Base-by-base conservation (phyloP, 2,329 filamentous ascomycete species). In the Trichoderma afroharzianum region DNA sequence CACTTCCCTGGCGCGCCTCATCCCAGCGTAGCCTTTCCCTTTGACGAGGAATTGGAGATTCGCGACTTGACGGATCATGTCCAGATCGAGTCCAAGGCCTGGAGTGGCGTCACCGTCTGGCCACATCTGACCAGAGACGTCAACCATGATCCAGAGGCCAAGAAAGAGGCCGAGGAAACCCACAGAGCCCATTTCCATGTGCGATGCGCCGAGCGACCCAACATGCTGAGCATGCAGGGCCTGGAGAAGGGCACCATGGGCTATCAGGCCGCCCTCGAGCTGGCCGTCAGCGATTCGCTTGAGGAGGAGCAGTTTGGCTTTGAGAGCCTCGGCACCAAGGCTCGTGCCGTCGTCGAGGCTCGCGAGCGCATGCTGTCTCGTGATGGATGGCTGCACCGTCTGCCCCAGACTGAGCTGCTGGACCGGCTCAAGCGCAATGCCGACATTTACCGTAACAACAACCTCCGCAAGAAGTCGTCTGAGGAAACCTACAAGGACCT, bases 201-300 rank as follows among this genome's bases (percentile, higher is more conserved):
- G 53, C 84, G 86, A 70, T 88, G 87, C 74, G 84, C 86, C 61
- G 90, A 92, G 77, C 82, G 88, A 26, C 91, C 91, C 53, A 91
- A 87, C 78, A 93, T 93, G 91, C 84, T 93, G 72, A 91, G 89
- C 82, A 90, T 91, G 83, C 89, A 91, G 74, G 91, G 91, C 3
- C 80, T 91, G 36, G 91, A 93, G 78, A 90, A 90, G 78, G 91
- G 91, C 55, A 92, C 90, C 21, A 84, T 92, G 77, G 91, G 91
- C 68, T 92, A 89, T 78, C 86, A 88, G 74, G 89, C 91, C 26
- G 91, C 91, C 8, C 82, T 93, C 43, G 90, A 93, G 77, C 79
- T 92, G 43, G 84, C 86, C 26, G 87, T 90, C 18, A 87, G 90
- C 24, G 91, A 93, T 78, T 86, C 87, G 9, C 83, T 92, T 12